A percentile compares a stretch with the other conserved stretches of the same genome.
phyloP scores from a whole-genome alignment of 2,329 filamentous ascomycete genomes.

The Tricladium varicosporioides region DNA sequence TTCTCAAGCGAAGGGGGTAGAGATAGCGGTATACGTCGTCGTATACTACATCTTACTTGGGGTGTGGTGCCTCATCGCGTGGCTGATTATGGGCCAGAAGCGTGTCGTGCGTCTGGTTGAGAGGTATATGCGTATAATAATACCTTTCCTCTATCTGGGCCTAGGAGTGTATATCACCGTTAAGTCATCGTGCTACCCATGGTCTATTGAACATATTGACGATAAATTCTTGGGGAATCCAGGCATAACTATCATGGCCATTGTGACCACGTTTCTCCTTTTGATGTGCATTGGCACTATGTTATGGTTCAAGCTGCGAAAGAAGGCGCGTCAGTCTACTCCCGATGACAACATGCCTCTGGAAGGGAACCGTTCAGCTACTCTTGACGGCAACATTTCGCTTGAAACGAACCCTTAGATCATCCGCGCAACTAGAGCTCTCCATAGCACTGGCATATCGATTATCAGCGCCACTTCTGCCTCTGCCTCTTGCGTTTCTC shows the following conservation, averaged over 20 bases:
- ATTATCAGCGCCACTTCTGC: too few relatives aligned
- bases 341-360: too few relatives aligned
- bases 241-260: neutral
- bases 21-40: constrained; percentile 36
- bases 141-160: constrained; percentile 36
- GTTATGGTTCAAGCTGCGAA: neutral
- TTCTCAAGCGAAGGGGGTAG: constrained; percentile 33
- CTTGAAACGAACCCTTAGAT: too few relatives aligned
- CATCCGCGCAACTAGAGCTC: too few relatives aligned
- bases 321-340: neutral
- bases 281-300: neutral
- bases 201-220: constrained; percentile 35
- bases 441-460: too few relatives aligned
- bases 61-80: constrained; percentile 33
- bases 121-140: constrained; percentile 26
- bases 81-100: constrained; percentile 34
- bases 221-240: neutral
- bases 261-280: neutral
- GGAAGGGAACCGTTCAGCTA: too few relatives aligned
- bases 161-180: constrained; percentile 35
- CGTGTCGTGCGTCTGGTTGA: constrained; percentile 26
- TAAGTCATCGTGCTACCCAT: constrained; percentile 36
- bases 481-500: too few relatives aligned
- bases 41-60: constrained; percentile 36
- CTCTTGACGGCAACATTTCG: too few relatives aligned